Evolutionary conservation across 768 basidiomycete species (phyloP).

Genomic region (Suillus subaureus): DNA sequence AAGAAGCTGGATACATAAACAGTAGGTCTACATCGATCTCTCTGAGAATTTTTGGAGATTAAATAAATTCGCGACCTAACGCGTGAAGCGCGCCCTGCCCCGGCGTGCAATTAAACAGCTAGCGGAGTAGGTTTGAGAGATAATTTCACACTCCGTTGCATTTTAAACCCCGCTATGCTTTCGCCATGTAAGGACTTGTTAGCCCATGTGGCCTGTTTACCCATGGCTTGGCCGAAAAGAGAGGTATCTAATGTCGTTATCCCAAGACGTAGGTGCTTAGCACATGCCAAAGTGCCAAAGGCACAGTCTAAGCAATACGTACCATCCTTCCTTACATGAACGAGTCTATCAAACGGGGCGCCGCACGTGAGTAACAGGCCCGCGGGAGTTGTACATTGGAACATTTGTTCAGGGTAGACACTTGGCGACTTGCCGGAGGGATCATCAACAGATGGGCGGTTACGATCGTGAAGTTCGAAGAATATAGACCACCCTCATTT

Average conservation of each 20-base stretch:
- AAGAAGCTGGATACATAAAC: not conserved
- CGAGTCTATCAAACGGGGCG: slow-evolving; percentile 5
- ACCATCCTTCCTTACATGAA: slow-evolving; percentile 5
- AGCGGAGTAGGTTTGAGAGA: not conserved
- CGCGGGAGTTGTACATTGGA: slow-evolving; percentile 5
- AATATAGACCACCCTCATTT: not conserved
- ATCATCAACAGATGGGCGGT: not conserved
- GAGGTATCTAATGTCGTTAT: slow-evolving; percentile 1
- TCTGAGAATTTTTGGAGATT: not conserved
- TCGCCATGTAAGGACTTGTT: not conserved
- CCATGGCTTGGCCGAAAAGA: slow-evolving; percentile 3
- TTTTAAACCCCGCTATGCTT: slow-evolving; percentile 1
- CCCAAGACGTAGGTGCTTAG: not conserved
- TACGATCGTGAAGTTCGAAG: not conserved
- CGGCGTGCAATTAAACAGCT: not conserved
- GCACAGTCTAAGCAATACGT: slow-evolving; percentile 5
- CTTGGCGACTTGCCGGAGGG: slow-evolving; percentile 1
- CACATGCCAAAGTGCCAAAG: slow-evolving; percentile 8
- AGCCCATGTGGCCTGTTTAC: slow-evolving; percentile 1
- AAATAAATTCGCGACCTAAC: not conserved
- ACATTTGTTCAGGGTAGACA: slow-evolving; percentile 2
- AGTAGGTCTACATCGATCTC: not conserved
- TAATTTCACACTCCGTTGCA: not conserved
- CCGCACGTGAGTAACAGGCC: slow-evolving; percentile 6
- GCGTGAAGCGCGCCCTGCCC: not conserved